Conservation (phyloP, 1,284 basidiomycete genomes). For the Moesziomyces parantarcticus region DNA sequence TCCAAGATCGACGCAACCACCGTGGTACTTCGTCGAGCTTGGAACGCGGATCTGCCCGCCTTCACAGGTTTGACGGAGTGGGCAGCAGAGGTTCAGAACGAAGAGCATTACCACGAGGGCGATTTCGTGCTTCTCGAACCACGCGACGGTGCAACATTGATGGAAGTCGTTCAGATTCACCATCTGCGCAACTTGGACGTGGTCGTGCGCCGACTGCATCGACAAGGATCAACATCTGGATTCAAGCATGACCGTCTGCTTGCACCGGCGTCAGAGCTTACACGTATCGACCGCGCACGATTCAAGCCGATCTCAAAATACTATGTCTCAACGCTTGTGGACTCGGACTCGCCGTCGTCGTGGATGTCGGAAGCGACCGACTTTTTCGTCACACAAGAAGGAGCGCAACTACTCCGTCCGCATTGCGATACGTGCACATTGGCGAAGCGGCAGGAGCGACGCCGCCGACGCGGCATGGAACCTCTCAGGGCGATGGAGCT, state of each 20-base stretch:
- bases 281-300: background rate
- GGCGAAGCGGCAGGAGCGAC: background rate
- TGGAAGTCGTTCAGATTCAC: slow-evolving; percentile 24
- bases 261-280: background rate
- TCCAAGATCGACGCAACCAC: slow-evolving; percentile 1
- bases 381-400: slow-evolving; percentile 11
- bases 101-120: slow-evolving; percentile 29
- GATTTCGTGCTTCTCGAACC: slow-evolving; percentile 25
- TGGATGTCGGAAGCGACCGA: slow-evolving; percentile 7
- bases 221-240: background rate
- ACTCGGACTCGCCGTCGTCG: background rate
- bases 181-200: slow-evolving; percentile 8
- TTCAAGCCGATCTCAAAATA: slow-evolving; percentile 17
- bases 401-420: background rate
- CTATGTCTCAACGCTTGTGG: slow-evolving; percentile 10
- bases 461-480: background rate
- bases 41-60: slow-evolving; percentile 10
- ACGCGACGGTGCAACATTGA: background rate
- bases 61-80: slow-evolving; percentile 15
- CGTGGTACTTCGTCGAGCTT: slow-evolving; percentile 9
- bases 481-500: slow-evolving; percentile 23
- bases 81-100: background rate
- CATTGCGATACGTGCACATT: slow-evolving; percentile 7
- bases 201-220: slow-evolving; percentile 3
- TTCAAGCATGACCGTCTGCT: slow-evolving; percentile 39